These are phyloP conservation scores for Zychaea mexicana DNA, from an alignment of 371 early-diverging fungal species.

Conservation along the genomic window DNA sequence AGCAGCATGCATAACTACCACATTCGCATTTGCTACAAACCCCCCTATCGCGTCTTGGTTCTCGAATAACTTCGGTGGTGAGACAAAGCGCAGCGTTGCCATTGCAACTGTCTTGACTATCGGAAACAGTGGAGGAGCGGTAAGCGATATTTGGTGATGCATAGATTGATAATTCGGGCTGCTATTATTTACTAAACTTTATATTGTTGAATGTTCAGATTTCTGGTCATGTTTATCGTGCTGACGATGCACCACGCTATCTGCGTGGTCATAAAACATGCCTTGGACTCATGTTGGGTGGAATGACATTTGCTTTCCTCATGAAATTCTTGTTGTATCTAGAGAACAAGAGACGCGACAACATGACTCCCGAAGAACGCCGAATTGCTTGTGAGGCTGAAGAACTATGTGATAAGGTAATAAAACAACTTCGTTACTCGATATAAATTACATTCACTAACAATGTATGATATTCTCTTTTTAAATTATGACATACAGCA, in stretches of 20 bases:
- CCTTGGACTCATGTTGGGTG: slow-evolving; percentile 43
- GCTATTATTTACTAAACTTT: neutral
- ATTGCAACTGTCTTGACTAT: slow-evolving; percentile 47
- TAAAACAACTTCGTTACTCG: neutral
- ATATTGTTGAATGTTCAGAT: neutral
- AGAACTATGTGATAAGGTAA: slow-evolving; percentile 53
- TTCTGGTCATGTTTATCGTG: slow-evolving; percentile 60
- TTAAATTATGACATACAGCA: slow-evolving; percentile 25
- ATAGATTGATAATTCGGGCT: slow-evolving; percentile 19
- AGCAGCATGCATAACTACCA: slow-evolving; percentile 51
- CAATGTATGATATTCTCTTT: neutral
- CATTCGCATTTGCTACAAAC: slow-evolving; percentile 47
- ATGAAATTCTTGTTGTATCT: slow-evolving; percentile 44
- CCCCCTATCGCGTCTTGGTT: neutral
- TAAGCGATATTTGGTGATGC: neutral
- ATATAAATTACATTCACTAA: neutral
- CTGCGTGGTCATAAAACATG: slow-evolving; percentile 48
- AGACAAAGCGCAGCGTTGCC: slow-evolving; percentile 64
- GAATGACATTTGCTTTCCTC: slow-evolving; percentile 34
- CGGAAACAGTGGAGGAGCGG: neutral
- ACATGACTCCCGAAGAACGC: slow-evolving; percentile 38
- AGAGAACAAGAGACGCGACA: slow-evolving; percentile 12
- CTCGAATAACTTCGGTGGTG: slow-evolving; percentile 63
- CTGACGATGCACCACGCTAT: slow-evolving; percentile 61
- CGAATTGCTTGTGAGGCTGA: slow-evolving; percentile 40